phyloP scores from a whole-genome alignment of 2,329 filamentous ascomycete genomes.

The Hymenoscyphus fraxineus region DNA sequence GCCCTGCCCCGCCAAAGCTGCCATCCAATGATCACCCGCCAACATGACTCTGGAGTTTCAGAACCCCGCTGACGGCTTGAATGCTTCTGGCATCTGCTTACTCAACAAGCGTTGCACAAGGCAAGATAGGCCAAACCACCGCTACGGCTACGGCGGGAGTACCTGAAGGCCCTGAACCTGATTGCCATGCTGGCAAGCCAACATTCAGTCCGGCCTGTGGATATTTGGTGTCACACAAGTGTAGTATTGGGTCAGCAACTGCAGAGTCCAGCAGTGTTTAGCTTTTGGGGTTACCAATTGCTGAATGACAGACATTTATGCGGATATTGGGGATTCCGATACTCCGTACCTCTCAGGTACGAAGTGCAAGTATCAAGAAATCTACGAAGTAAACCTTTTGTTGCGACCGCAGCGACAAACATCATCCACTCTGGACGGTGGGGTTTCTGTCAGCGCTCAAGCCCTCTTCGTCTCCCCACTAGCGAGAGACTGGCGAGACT shows the following conservation, averaged over 20 bases:
- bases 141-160: conserved; percentile 7
- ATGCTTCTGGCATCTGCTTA: not conserved
- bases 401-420: not conserved
- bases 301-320: not conserved
- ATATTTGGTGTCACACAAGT: not conserved
- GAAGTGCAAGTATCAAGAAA: no score
- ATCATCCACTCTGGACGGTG: not conserved
- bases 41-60: conserved; percentile 2
- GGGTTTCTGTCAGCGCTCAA: conserved; percentile 6
- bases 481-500: not conserved
- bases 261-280: not conserved
- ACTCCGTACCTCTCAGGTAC: no score
- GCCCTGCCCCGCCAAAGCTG: not conserved
- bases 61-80: conserved; percentile 1
- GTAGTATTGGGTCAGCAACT: not conserved
- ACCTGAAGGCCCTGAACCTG: conserved; percentile 9
- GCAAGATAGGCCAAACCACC: not conserved
- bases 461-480: conserved; percentile 4
- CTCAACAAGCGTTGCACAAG: not conserved
- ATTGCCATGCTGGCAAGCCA: not conserved
- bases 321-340: not conserved
- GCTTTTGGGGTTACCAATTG: not conserved
- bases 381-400: not conserved
- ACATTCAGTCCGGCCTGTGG: not conserved
- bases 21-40: not conserved